These are phyloP conservation scores for Trematosphaeria pertusa DNA, from an alignment of 2,329 filamentous ascomycete species.

Conservation along the genomic window DNA sequence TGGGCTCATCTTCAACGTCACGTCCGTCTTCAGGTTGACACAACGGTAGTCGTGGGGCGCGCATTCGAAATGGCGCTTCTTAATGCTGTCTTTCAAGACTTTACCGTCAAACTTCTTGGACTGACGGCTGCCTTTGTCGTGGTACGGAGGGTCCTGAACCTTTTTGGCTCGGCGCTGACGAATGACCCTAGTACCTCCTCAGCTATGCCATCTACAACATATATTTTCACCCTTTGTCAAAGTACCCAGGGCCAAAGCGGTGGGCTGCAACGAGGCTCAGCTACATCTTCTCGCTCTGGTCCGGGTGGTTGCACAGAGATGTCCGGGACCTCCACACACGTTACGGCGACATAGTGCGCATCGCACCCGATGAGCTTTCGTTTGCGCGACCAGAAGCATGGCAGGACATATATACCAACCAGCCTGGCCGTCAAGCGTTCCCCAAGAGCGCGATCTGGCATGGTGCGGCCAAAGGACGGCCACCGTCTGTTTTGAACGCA, in stretches of 20 bases:
- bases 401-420: constrained; percentile 6
- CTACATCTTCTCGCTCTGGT: constrained; percentile 21
- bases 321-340: constrained; percentile 38
- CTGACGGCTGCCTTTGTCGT: neutral
- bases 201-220: constrained; percentile 45
- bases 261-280: constrained; percentile 33
- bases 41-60: constrained; percentile 55
- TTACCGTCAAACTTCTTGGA: constrained; percentile 1
- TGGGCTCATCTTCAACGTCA: no score
- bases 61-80: neutral
- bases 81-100: constrained; percentile 1
- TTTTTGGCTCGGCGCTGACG: neutral
- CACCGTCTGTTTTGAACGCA: constrained; percentile 6
- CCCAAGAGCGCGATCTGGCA: constrained; percentile 5
- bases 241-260: constrained; percentile 48
- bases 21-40: no score
- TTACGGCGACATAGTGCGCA: constrained; percentile 48
- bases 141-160: constrained; percentile 1
- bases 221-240: constrained; percentile 49
- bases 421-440: constrained; percentile 1
- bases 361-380: constrained; percentile 49
- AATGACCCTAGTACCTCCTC: no score
- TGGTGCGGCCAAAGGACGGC: neutral
- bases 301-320: constrained; percentile 17
- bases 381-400: constrained; percentile 39